These are phyloP conservation scores for Diaporthe eres DNA, from an alignment of 2,329 filamentous ascomycete species.

Conservation along the genomic window DNA sequence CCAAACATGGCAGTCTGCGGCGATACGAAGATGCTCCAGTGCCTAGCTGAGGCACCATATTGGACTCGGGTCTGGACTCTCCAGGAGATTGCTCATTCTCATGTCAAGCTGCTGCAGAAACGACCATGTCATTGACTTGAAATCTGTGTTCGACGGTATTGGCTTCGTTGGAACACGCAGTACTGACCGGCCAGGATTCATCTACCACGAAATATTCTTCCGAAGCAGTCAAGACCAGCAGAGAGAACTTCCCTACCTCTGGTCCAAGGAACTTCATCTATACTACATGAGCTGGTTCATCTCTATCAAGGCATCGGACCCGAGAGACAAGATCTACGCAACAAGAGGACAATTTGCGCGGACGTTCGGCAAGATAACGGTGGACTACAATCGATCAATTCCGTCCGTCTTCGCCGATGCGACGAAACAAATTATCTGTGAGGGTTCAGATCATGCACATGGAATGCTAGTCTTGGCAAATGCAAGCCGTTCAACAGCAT, in stretches of 20 bases:
- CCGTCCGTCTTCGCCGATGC: background rate
- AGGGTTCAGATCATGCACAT: background rate
- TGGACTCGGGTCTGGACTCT: background rate
- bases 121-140: background rate
- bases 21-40: background rate
- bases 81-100: background rate
- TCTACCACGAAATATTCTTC: background rate
- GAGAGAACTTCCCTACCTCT: accelerated
- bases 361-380: background rate
- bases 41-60: background rate
- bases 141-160: background rate
- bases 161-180: background rate
- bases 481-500: background rate
- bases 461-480: background rate
- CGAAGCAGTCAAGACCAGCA: background rate
- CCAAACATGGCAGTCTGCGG: background rate
- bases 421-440: background rate
- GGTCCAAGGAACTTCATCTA: background rate
- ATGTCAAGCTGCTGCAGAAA: background rate
- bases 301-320: background rate
- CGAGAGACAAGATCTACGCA: background rate
- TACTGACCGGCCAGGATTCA: background rate
- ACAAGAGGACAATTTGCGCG: background rate
- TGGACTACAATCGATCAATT: background rate
- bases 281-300: background rate